Percentiles rank a stretch among this genome's conserved stretches.
Conservation (phyloP, 2,329 filamentous ascomycete genomes). For the Aspergillus felis region DNA sequence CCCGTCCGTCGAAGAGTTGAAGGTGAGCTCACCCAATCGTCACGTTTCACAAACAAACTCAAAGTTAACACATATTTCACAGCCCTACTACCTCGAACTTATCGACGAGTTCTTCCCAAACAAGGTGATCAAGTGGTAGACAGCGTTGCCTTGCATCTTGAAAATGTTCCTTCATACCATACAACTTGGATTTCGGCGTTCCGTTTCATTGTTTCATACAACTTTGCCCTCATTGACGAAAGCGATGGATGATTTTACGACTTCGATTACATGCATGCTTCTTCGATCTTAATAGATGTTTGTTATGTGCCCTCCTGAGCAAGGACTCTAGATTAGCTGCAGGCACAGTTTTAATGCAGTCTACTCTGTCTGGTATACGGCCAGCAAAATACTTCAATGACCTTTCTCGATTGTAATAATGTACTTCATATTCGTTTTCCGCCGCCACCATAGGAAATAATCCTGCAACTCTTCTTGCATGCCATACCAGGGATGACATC, state of each 20-base stretch:
- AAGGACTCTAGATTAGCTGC: neutral
- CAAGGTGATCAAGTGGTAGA: constrained; percentile 65
- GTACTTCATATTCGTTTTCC: neutral
- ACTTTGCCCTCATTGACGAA: neutral
- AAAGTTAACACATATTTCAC: constrained; percentile 10
- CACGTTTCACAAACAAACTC: neutral
- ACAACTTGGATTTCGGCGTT: neutral
- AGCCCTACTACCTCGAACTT: constrained; percentile 69
- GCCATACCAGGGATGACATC: too few relatives aligned
- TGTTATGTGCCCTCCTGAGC: neutral
- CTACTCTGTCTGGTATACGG: neutral
- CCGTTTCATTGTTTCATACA: neutral
- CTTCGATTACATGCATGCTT: neutral
- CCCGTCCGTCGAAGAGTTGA: constrained; percentile 71
- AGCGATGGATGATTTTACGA: neutral
- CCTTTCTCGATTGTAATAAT: neutral
- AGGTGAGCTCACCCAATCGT: constrained; percentile 44
- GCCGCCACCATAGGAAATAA: neutral
- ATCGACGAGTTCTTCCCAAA: constrained; percentile 72
- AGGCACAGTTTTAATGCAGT: neutral
- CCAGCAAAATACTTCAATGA: neutral
- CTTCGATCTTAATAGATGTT: neutral
- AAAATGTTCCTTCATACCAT: neutral
- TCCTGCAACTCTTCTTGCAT: too few relatives aligned
- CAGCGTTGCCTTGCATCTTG: neutral